A percentile compares a stretch with the other conserved stretches of the same genome.
These are phyloP conservation scores for Tetrapisispora arboricola DNA, from an alignment of 805 yeast species.

Conservation along the genomic window DNA sequence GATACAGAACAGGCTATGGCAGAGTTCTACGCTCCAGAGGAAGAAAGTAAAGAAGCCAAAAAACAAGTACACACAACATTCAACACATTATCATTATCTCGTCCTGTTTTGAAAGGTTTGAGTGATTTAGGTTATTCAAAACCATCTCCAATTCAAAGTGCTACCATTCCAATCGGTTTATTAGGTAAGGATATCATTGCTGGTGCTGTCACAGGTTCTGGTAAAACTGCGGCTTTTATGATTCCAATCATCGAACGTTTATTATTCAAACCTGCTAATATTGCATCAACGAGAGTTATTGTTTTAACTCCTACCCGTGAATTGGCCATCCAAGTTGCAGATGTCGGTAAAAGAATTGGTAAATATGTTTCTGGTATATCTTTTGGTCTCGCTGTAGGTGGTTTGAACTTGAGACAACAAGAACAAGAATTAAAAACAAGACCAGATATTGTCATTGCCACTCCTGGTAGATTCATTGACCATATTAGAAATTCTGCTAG, in stretches of 20 bases:
- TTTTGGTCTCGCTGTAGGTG: slow-evolving; percentile 98
- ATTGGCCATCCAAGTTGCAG: slow-evolving; percentile 89
- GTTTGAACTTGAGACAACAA: slow-evolving; percentile 87
- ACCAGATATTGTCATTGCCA: slow-evolving; percentile 94
- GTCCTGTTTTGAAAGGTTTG: slow-evolving; percentile 83
- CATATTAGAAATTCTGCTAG: slow-evolving; percentile 93
- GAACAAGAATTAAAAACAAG: slow-evolving; percentile 86
- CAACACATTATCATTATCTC: slow-evolving; percentile 67
- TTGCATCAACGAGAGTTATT: slow-evolving; percentile 82
- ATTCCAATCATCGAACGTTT: slow-evolving; percentile 91
- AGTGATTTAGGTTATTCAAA: slow-evolving; percentile 69
- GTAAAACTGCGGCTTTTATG: slow-evolving; percentile 98
- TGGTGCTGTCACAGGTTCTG: slow-evolving; percentile 99
- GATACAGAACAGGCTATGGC: slow-evolving; percentile 71
- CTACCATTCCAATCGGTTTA: slow-evolving; percentile 87
- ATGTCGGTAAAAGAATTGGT: slow-evolving; percentile 81
- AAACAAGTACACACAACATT: slow-evolving; percentile 51
- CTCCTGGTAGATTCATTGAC: slow-evolving; percentile 98
- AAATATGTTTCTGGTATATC: slow-evolving; percentile 63
- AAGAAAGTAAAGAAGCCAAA: slow-evolving; percentile 44
- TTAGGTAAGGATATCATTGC: slow-evolving; percentile 95
- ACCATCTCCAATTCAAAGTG: slow-evolving; percentile 91
- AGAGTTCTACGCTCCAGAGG: slow-evolving; percentile 55
- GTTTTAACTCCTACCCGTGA: slow-evolving; percentile 96
- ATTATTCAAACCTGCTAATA: slow-evolving; percentile 74